Conservation (phyloP, 2,329 filamentous ascomycete genomes). For the Davidsoniella eucalypti region DNA sequence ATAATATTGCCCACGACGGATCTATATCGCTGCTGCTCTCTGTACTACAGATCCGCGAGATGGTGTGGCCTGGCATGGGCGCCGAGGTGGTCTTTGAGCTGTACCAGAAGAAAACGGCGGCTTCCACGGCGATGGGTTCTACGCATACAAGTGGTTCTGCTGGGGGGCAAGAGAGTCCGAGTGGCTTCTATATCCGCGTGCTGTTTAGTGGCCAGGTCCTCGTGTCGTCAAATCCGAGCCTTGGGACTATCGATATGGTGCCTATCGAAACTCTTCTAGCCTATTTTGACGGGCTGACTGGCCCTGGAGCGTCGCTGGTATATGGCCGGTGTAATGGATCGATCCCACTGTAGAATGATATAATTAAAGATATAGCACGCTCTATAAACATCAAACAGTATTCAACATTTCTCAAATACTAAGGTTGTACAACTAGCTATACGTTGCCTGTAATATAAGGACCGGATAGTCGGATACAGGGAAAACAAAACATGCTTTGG, state of each 20-base stretch:
- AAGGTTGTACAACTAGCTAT: too few species aligned
- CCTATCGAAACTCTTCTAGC: slow-evolving; percentile 44
- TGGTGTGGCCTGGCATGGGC: slow-evolving; percentile 80
- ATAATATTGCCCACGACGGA: slow-evolving; percentile 72
- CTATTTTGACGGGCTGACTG: slow-evolving; percentile 59
- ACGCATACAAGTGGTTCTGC: background rate
- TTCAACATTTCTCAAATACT: too few species aligned
- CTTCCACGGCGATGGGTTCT: slow-evolving; percentile 4
- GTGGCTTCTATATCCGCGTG: slow-evolving; percentile 42
- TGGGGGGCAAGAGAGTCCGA: slow-evolving; percentile 6
- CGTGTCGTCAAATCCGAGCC: slow-evolving; percentile 46
- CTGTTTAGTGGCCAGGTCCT: slow-evolving; percentile 55
- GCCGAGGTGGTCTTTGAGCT: slow-evolving; percentile 64
- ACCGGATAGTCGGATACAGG: too few species aligned
- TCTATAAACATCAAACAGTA: too few species aligned
- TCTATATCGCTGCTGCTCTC: slow-evolving; percentile 50
- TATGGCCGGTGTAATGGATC: slow-evolving; percentile 20
- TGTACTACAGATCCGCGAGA: slow-evolving; percentile 53
- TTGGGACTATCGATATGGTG: slow-evolving; percentile 58
- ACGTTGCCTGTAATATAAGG: too few species aligned
- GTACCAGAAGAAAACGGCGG: slow-evolving; percentile 27
- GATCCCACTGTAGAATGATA: slow-evolving; percentile 2
- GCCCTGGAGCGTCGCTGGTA: slow-evolving; percentile 30
- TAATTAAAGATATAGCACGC: too few species aligned
- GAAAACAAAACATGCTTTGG: too few species aligned